phyloP scores from a whole-genome alignment of 208 protist genomes.

The Acanthamoeba sp. region DNA sequence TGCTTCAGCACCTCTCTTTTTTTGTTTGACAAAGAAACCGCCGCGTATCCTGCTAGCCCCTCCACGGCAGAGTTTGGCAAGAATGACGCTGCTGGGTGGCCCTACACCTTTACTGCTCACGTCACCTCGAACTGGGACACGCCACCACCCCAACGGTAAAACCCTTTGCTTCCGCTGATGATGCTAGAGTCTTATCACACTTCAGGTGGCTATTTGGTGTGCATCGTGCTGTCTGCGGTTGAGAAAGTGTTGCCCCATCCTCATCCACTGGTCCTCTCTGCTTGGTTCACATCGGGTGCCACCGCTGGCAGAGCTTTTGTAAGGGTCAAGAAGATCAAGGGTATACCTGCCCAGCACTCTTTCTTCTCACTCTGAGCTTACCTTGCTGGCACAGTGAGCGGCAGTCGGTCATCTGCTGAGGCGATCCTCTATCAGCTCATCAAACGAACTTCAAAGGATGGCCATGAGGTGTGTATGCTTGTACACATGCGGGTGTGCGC shows the following conservation, averaged over 20 bases:
- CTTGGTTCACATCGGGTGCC: not conserved
- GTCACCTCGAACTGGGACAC: conserved; percentile 23
- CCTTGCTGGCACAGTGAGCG: not conserved
- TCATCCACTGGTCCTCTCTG: not conserved
- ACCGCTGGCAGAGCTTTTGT: not conserved
- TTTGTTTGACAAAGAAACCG: conserved; percentile 1
- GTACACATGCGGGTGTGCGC: not conserved
- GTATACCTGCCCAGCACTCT: not conserved
- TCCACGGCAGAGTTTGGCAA: not conserved
- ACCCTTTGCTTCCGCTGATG: not conserved
- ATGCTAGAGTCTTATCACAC: not conserved
- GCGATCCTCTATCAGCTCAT: not conserved
- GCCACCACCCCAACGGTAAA: not conserved
- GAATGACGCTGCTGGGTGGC: not conserved
- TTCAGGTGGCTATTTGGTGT: not conserved
- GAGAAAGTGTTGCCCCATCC: not conserved
- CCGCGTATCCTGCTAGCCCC: not conserved
- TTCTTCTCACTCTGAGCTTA: not conserved
- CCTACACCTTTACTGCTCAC: not conserved
- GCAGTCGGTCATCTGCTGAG: not conserved
- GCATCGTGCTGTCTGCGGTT: not conserved
- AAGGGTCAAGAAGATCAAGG: not conserved
- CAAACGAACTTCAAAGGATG: not conserved
- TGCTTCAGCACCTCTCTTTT: not conserved
- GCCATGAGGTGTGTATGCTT: not conserved